A percentile compares a stretch with the other conserved stretches of the same genome.
phyloP scores from a whole-genome alignment of 2,329 filamentous ascomycete genomes.

The Colletotrichum sp. region DNA sequence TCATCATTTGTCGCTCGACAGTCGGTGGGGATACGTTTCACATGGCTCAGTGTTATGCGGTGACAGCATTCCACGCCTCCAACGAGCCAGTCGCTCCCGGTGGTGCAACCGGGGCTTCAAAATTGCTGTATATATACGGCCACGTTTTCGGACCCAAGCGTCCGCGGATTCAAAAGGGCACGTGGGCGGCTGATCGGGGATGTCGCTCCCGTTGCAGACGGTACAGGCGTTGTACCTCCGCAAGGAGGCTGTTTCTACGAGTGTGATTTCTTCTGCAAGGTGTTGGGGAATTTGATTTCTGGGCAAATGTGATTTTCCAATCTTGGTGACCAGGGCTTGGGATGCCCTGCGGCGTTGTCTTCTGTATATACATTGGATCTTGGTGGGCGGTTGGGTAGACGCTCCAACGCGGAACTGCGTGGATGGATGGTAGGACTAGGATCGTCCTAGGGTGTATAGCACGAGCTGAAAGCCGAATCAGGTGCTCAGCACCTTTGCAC shows the following conservation, averaged over 20 bases:
- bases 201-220: background rate
- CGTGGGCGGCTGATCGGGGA: background rate
- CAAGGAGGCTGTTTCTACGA: background rate
- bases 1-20: background rate
- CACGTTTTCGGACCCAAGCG: constrained; percentile 12
- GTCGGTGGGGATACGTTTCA: constrained; percentile 15
- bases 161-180: background rate
- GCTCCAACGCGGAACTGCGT: background rate
- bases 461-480: background rate
- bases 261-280: background rate
- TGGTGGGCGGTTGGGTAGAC: background rate
- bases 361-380: constrained; percentile 9
- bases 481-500: background rate
- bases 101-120: constrained; percentile 1
- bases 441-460: background rate
- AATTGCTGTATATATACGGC: constrained; percentile 15
- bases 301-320: background rate
- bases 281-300: constrained; percentile 11
- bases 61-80: constrained; percentile 16
- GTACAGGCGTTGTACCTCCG: constrained; percentile 14
- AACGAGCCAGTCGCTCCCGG: constrained; percentile 3
- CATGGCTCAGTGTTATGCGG: constrained; percentile 12
- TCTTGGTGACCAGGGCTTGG: background rate
- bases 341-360: background rate
- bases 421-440: background rate